These are phyloP conservation scores for Fusarium sp. DNA, from an alignment of 2,329 filamentous ascomycete species.

Conservation along the genomic window DNA sequence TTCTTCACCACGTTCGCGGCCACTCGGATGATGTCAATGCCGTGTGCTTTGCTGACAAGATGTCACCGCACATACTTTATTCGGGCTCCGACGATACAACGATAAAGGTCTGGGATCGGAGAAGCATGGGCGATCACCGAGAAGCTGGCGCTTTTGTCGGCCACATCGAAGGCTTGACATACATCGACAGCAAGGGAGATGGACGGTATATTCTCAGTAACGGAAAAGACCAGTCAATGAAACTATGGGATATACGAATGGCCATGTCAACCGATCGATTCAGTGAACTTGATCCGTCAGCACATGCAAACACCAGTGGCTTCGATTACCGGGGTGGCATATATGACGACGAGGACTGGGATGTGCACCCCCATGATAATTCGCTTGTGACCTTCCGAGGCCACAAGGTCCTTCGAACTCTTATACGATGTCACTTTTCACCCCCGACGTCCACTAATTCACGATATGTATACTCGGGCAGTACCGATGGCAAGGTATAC, in stretches of 20 bases:
- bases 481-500: conserved; percentile 87
- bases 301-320: conserved; percentile 62
- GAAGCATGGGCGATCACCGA: conserved; percentile 87
- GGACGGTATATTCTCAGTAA: conserved; percentile 90
- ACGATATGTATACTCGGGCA: conserved; percentile 92
- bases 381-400: conserved; percentile 93
- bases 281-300: conserved; percentile 64
- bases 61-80: conserved; percentile 92
- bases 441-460: conserved; percentile 87
- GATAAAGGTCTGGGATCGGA: conserved; percentile 94
- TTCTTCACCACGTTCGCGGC: conserved; percentile 79
- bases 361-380: conserved; percentile 79
- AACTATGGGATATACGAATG: conserved; percentile 94
- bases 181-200: conserved; percentile 76
- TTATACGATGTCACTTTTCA: conserved; percentile 96
- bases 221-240: conserved; percentile 96
- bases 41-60: conserved; percentile 91
- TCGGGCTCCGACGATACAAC: conserved; percentile 95
- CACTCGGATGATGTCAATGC: conserved; percentile 94
- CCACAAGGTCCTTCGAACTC: conserved; percentile 86
- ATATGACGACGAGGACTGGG: conserved; percentile 73
- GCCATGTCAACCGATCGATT: conserved; percentile 80
- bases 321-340: conserved; percentile 80
- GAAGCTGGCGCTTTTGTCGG: conserved; percentile 74
- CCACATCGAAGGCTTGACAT: conserved; percentile 73